Evolutionary conservation across 208 protist genomes (phyloP), one percentile per base, ranked within the genome.

Genomic region (Trypanosoma melophagium): DNA sequence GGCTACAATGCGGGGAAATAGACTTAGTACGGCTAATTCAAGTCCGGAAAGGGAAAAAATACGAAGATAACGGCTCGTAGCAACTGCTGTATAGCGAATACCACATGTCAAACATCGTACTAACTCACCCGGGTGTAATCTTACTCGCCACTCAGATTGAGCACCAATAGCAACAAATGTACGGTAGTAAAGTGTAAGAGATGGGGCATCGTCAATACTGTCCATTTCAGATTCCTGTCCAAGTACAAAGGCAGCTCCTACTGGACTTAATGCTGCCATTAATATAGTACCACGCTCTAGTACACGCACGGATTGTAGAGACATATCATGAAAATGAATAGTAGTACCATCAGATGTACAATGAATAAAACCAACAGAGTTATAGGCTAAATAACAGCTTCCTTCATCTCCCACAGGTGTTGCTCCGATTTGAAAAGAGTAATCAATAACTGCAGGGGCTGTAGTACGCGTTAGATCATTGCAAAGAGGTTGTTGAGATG

Each of bases 361-460:
- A 65, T 81, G 84, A 60, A 96, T 90, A 73, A 83, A 93, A 2
- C 90, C 90, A 0, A 89, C 77, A 12, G 84, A 77, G 74, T 96
- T 96, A 75, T 96, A 96, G 22, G 90, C 90, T 1, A 96, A 68
- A 70, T 92, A 96, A 71, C 90, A 92, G 60, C 76, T 86, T 56
- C 79, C 83, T 44, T 84, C 87, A 42, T 77, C 77, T 12, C 79
- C 86, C 12, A 63, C 56, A 12, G 86, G 90, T 22, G 90, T 96
- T 3, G 90, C 84, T 22, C 90, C 80, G 44, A 90, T 80, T 62
- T 95, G 90, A 64, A 95, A 92, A 35, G 75, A 80, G 65, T 95
- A 95, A 63, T 91, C 86, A 52, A 57, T 52, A 62, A 80, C 69
- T 40, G 56, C 51, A 17, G 4, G 42, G 0, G 24, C 58, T 58